Conservation (phyloP, 192 early-diverging fungal genomes). For the Coemansia sp. region DNA sequence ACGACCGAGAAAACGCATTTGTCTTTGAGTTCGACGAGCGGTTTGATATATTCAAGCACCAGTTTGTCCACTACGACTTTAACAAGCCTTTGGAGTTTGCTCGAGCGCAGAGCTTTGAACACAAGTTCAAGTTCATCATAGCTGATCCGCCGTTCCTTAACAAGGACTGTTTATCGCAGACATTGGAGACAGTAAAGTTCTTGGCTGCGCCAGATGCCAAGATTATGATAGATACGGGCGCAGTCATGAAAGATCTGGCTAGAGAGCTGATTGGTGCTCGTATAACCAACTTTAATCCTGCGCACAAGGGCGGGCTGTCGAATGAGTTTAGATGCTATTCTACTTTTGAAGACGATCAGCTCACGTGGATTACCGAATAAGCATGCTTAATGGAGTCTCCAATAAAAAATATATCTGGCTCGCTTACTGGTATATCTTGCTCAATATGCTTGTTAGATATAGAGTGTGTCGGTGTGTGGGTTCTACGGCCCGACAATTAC, state of each 20-base stretch:
- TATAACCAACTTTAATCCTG: constrained; percentile 62
- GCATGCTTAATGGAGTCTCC: not conserved
- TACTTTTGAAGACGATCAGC: constrained; percentile 49
- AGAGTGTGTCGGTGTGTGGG: no score
- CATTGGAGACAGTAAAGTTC: constrained; percentile 57
- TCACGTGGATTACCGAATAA: constrained; percentile 27
- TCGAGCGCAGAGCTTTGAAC: constrained; percentile 39
- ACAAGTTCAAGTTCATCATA: constrained; percentile 66
- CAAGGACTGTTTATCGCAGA: constrained; percentile 72
- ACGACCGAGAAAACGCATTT: constrained; percentile 42
- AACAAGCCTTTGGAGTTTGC: constrained; percentile 61
- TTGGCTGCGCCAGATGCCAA: constrained; percentile 44
- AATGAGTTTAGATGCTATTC: constrained; percentile 77
- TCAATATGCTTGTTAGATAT: not conserved
- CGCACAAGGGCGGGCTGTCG: constrained; percentile 65
- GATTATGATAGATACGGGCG: constrained; percentile 51
- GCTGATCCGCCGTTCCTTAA: constrained; percentile 79
- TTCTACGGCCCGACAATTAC: no score
- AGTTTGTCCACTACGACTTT: constrained; percentile 75
- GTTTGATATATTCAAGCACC: constrained; percentile 64
- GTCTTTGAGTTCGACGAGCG: constrained; percentile 76
- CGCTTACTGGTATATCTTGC: not conserved
- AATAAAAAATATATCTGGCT: not conserved
- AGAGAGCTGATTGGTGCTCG: constrained; percentile 51
- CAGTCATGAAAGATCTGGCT: constrained; percentile 58